Evolutionary conservation across 371 early-diverging fungal genomes (phyloP).

Genomic region (Mucor mucedo): DNA sequence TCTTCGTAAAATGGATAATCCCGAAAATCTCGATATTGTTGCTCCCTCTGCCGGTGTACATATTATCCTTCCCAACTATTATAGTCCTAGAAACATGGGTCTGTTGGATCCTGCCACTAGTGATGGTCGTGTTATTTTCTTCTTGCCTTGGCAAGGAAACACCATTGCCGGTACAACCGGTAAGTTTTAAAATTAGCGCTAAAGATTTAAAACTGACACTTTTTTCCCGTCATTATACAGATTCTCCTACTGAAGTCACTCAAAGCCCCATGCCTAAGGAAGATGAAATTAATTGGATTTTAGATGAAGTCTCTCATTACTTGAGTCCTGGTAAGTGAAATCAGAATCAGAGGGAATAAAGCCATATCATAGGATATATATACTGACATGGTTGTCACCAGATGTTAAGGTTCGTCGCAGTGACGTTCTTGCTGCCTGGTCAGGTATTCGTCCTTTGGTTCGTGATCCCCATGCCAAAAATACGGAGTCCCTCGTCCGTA

Average conservation of each 20-base stretch:
- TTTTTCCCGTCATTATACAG: slow-evolving; percentile 37
- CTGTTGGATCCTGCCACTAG: slow-evolving; percentile 96
- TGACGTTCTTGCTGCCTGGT: slow-evolving; percentile 98
- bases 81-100: slow-evolving; percentile 95
- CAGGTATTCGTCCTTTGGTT: slow-evolving; percentile 99
- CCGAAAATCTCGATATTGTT: slow-evolving; percentile 81
- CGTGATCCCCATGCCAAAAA: slow-evolving; percentile 92
- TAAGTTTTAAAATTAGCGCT: slow-evolving; percentile 20
- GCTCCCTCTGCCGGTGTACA: slow-evolving; percentile 97
- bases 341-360: background rate
- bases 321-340: slow-evolving; percentile 65
- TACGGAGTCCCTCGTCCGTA: slow-evolving; percentile 95
- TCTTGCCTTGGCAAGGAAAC: slow-evolving; percentile 98
- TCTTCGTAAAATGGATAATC: slow-evolving; percentile 89
- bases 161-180: slow-evolving; percentile 98
- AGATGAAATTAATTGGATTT: slow-evolving; percentile 96
- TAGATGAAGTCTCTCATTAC: slow-evolving; percentile 93
- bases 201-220: background rate
- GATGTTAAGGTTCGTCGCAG: slow-evolving; percentile 93
- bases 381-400: background rate
- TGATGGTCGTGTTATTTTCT: slow-evolving; percentile 98
- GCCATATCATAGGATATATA: background rate
- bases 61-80: slow-evolving; percentile 95
- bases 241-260: slow-evolving; percentile 85
- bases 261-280: slow-evolving; percentile 88